Evolutionary conservation across 257 asterid species (phyloP).

Genomic region (Ligustrum vulgare): DNA sequence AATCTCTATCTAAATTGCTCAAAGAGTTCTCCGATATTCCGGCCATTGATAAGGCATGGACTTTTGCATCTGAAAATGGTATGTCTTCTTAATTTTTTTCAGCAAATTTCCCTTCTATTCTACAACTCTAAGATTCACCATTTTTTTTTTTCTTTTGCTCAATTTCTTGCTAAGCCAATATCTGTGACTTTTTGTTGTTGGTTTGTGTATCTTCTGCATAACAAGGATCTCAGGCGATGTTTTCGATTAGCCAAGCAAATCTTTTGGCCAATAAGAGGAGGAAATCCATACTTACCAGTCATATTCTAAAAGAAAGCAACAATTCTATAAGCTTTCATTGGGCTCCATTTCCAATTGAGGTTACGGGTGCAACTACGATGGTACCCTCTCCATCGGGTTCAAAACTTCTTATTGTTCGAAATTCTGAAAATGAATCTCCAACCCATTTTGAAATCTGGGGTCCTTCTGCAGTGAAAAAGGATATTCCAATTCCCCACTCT

Average conservation of each 20-base stretch:
- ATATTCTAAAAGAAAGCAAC: conserved; percentile 41
- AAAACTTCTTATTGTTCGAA: conserved; percentile 74
- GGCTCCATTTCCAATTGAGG: conserved; percentile 85
- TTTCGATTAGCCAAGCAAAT: conserved; percentile 71
- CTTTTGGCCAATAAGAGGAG: conserved; percentile 73
- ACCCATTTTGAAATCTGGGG: conserved; percentile 88
- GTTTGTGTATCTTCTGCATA: conserved; percentile 34
- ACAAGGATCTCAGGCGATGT: conserved; percentile 71
- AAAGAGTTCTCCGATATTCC: conserved; percentile 66
- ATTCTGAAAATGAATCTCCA: conserved; percentile 74
- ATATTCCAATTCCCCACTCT: conserved; percentile 60
- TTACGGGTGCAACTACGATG: conserved; percentile 63
- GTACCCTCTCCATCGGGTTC: conserved; percentile 94
- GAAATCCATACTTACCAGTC: conserved; percentile 64
- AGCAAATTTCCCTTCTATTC: background rate
- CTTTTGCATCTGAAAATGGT: conserved; percentile 64
- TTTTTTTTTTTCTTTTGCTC: background rate
- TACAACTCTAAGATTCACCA: background rate
- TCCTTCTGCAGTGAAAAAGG: conserved; percentile 69
- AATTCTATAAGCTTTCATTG: conserved; percentile 61
- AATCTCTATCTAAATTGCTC: conserved; percentile 57
- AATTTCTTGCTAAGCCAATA: background rate
- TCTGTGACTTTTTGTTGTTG: background rate
- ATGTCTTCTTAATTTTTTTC: conserved; percentile 23
- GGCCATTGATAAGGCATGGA: conserved; percentile 90